phyloP scores from a whole-genome alignment of 306 rosid genomes.

The Vigna angularis region DNA sequence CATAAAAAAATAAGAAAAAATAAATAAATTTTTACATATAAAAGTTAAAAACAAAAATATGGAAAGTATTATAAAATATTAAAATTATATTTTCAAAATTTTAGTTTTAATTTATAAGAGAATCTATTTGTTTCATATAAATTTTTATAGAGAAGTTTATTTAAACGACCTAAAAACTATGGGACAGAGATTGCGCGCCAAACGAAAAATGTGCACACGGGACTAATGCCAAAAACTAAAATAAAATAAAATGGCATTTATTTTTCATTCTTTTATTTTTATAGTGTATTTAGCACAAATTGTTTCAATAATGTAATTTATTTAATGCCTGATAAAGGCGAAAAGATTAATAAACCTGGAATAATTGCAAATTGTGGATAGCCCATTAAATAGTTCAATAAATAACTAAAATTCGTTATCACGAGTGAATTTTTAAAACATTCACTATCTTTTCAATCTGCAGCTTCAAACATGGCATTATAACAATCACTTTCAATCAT shows the following conservation, averaged over 20 bases:
- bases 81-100: no score
- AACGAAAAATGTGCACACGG: not conserved
- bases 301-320: not conserved
- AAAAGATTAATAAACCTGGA: not conserved
- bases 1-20: no score
- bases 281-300: not conserved
- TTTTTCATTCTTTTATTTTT: no score
- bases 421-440: not conserved
- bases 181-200: no score
- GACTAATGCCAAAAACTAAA: not conserved
- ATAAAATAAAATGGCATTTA: not conserved
- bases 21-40: no score
- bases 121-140: no score
- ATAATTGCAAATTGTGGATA: not conserved
- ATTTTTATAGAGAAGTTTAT: no score
- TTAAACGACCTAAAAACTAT: no score
- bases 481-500: conserved; percentile 26
- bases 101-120: no score
- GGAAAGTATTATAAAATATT: no score
- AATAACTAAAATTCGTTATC: not conserved
- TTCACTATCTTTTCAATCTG: not conserved
- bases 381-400: not conserved
- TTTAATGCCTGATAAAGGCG: not conserved
- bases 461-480: no score
- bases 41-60: no score